Evolutionary conservation across 1,139 yeast genomes (phyloP).

Genomic region (Nakaseomyces uthaithaninus): DNA sequence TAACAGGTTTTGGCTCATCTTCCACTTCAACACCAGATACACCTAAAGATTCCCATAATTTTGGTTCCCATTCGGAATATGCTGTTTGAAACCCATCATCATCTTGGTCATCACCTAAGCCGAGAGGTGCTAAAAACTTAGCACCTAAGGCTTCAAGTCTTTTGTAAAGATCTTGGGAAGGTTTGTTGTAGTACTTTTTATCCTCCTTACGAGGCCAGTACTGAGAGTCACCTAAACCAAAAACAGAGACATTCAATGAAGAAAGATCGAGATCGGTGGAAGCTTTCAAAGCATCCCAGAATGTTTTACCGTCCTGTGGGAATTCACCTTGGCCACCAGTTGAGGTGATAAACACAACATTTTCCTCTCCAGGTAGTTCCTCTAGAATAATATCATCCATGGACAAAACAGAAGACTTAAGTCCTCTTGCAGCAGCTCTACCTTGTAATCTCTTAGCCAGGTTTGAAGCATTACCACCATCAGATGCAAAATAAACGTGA

Average conservation of each 20-base stretch:
- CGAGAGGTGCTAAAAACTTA: slow-evolving; percentile 61
- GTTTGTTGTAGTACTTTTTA: slow-evolving; percentile 87
- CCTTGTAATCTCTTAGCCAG: slow-evolving; percentile 74
- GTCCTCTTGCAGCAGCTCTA: slow-evolving; percentile 80
- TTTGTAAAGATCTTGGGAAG: slow-evolving; percentile 64
- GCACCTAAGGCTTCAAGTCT: slow-evolving; percentile 68
- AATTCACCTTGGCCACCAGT: slow-evolving; percentile 98
- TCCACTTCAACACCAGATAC: slow-evolving; percentile 76
- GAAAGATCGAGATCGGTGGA: slow-evolving; percentile 68
- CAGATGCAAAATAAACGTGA: slow-evolving; percentile 85
- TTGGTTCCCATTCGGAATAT: slow-evolving; percentile 77
- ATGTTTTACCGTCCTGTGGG: slow-evolving; percentile 86
- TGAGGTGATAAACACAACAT: slow-evolving; percentile 72
- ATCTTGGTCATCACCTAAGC: slow-evolving; percentile 94
- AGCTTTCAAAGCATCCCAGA: slow-evolving; percentile 78
- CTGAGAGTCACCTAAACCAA: slow-evolving; percentile 88
- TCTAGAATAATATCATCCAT: slow-evolving; percentile 83
- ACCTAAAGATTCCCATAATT: slow-evolving; percentile 81
- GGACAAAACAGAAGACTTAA: slow-evolving; percentile 65
- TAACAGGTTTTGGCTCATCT: slow-evolving; percentile 92
- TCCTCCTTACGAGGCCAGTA: slow-evolving; percentile 98
- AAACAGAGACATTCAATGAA: slow-evolving; percentile 60
- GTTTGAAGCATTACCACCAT: slow-evolving; percentile 87
- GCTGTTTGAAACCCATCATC: slow-evolving; percentile 94
- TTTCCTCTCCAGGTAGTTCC: slow-evolving; percentile 73